phyloP scores from a whole-genome alignment of 2,329 filamentous ascomycete genomes.

The Hypoxylon sp. region DNA sequence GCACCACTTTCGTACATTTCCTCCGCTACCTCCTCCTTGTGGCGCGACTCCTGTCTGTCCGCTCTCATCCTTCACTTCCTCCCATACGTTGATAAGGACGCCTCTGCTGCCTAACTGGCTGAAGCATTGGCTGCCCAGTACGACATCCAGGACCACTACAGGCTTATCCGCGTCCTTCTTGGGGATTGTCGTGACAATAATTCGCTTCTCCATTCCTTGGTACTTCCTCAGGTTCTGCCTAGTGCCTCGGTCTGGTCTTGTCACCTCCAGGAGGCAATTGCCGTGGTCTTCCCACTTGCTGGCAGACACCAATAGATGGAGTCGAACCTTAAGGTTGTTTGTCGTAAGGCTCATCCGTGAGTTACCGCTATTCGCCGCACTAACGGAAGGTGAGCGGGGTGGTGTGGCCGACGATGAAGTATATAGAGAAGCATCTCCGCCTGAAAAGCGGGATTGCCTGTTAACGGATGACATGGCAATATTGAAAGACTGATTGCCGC shows the following conservation, averaged over 20 bases:
- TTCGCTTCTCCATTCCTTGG: slow-evolving; percentile 84
- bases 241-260: slow-evolving; percentile 77
- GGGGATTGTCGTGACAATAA: slow-evolving; percentile 82
- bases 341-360: slow-evolving; percentile 73
- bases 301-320: slow-evolving; percentile 83
- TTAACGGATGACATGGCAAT: slow-evolving; percentile 84
- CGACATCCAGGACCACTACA: slow-evolving; percentile 83
- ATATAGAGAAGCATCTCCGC: slow-evolving; percentile 72
- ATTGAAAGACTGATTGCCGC: slow-evolving; percentile 81
- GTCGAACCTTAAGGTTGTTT: slow-evolving; percentile 85
- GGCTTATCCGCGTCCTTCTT: slow-evolving; percentile 70
- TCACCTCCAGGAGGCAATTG: slow-evolving; percentile 85
- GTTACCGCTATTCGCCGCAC: slow-evolving; percentile 64
- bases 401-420: slow-evolving; percentile 69
- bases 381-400: slow-evolving; percentile 72
- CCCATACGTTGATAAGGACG: slow-evolving; percentile 91
- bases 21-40: slow-evolving; percentile 65
- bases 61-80: slow-evolving; percentile 77
- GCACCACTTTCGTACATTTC: slow-evolving; percentile 74
- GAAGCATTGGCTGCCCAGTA: slow-evolving; percentile 87
- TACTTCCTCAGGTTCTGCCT: slow-evolving; percentile 71
- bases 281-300: slow-evolving; percentile 95
- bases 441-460: slow-evolving; percentile 68
- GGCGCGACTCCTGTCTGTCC: slow-evolving; percentile 69
- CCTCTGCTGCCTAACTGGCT: slow-evolving; percentile 86